phyloP scores from a whole-genome alignment of 2,329 filamentous ascomycete species.

The Beauveria bassiana region DNA sequence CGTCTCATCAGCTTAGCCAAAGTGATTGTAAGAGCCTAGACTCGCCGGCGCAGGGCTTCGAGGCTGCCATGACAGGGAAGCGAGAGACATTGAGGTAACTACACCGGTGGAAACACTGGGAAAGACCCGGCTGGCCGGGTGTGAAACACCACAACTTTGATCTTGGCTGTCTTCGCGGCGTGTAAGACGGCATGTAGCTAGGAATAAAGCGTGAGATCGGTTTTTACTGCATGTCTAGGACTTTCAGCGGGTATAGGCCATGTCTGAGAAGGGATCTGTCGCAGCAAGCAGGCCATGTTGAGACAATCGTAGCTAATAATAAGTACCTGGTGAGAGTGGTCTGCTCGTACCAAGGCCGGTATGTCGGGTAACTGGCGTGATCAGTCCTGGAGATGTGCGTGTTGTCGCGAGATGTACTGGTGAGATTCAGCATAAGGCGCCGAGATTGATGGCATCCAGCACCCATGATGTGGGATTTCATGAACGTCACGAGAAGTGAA shows the following conservation, averaged over 20 bases:
- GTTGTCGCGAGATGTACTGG: background rate
- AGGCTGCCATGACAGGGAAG: background rate
- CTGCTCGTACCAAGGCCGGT: too few species aligned
- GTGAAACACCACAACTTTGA: conserved; percentile 1
- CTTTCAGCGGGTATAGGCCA: background rate
- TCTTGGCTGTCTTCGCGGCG: background rate
- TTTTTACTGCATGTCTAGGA: background rate
- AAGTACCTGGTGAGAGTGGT: background rate
- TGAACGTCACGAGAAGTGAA: background rate
- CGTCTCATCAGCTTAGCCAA: background rate
- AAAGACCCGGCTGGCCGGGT: background rate
- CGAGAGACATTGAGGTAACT: conserved; percentile 2
- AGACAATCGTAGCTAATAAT: conserved; percentile 5
- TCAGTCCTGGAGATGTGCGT: background rate
- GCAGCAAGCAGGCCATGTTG: background rate
- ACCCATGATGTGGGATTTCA: background rate
- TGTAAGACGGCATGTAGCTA: background rate
- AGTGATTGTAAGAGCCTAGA: background rate
- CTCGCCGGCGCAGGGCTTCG: background rate
- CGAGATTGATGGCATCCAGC: background rate
- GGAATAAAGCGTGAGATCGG: background rate
- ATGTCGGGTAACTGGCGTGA: background rate
- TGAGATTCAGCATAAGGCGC: background rate
- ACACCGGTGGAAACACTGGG: background rate
- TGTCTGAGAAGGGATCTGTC: background rate